Percentiles rank a stretch among this genome's conserved stretches.
These are phyloP conservation scores for Candida stauntonica DNA, from an alignment of 805 yeast genomes.

Conservation along the genomic window DNA sequence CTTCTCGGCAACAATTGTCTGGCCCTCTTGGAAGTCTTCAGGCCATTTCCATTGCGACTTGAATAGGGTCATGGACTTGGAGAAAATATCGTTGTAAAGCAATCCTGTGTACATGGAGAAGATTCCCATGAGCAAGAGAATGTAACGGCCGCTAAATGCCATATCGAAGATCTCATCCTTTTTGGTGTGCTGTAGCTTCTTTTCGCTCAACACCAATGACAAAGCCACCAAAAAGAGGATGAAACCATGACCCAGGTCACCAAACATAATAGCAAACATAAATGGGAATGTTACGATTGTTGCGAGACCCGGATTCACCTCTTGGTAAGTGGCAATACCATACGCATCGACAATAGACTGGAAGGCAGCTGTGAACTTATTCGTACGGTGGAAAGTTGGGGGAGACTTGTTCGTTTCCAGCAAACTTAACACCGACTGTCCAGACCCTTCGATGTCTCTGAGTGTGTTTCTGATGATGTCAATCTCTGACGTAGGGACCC, in stretches of 20 bases:
- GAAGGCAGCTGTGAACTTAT: constrained; percentile 89
- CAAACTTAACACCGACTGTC: constrained; percentile 40
- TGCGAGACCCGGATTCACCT: constrained; percentile 94
- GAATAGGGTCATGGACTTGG: constrained; percentile 85
- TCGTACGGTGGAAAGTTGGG: constrained; percentile 90
- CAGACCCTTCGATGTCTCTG: constrained; percentile 40
- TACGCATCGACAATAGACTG: constrained; percentile 94
- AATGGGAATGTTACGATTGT: constrained; percentile 95
- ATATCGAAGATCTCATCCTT: constrained; percentile 94
- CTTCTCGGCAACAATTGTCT: constrained; percentile 60
- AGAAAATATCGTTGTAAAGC: constrained; percentile 89
- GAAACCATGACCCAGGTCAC: constrained; percentile 96
- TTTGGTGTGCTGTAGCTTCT: constrained; percentile 59
- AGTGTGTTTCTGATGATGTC: constrained; percentile 60
- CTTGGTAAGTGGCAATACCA: constrained; percentile 89
- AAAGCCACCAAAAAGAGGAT: constrained; percentile 73
- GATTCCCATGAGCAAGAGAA: constrained; percentile 84
- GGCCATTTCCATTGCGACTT: constrained; percentile 95
- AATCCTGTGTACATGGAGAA: constrained; percentile 96
- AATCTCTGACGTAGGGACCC: constrained; percentile 85
- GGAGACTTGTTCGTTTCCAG: constrained; percentile 76
- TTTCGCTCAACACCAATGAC: constrained; percentile 68
- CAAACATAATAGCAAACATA: constrained; percentile 99
- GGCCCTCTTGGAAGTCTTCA: constrained; percentile 52
- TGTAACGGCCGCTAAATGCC: constrained; percentile 93